Evolutionary conservation across 2,329 filamentous ascomycete species (phyloP).

Genomic region (Nemania diffusa): DNA sequence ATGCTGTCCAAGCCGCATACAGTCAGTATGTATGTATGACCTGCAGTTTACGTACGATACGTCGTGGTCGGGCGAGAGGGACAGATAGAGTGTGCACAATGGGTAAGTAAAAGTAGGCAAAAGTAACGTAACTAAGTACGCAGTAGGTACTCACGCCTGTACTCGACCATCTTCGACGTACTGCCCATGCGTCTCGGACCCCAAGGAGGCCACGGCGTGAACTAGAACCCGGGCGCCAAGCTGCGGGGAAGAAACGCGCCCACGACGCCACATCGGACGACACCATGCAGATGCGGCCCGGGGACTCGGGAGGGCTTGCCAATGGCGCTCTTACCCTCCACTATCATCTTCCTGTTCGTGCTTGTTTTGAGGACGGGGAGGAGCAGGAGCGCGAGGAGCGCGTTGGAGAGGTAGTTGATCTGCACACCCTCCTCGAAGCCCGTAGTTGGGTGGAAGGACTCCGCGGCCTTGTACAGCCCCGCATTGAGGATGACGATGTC

Average conservation of each 20-base stretch:
- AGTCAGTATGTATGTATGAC: too few relatives aligned
- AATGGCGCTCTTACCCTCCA: too few relatives aligned
- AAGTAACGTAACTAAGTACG: neutral
- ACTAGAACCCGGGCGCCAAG: conserved; percentile 29
- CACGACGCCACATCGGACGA: conserved; percentile 8
- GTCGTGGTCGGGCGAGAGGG: too few relatives aligned
- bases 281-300: too few relatives aligned
- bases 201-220: conserved; percentile 22
- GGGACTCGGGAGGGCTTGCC: too few relatives aligned
- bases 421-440: conserved; percentile 57
- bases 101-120: neutral
- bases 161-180: conserved; percentile 37
- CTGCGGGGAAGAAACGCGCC: too few relatives aligned
- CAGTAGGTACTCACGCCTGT: conserved; percentile 29
- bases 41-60: too few relatives aligned
- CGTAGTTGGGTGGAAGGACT: conserved; percentile 39
- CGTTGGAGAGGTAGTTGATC: conserved; percentile 62
- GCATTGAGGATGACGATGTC: conserved; percentile 55
- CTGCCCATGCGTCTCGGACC: conserved; percentile 31
- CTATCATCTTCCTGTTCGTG: too few relatives aligned
- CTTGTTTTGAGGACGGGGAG: conserved; percentile 60
- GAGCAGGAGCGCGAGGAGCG: conserved; percentile 58
- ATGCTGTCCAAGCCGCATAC: conserved; percentile 24
- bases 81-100: too few relatives aligned
- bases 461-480: conserved; percentile 42